phyloP scores from a whole-genome alignment of 208 protist species.

The Strigomonas culicis region DNA sequence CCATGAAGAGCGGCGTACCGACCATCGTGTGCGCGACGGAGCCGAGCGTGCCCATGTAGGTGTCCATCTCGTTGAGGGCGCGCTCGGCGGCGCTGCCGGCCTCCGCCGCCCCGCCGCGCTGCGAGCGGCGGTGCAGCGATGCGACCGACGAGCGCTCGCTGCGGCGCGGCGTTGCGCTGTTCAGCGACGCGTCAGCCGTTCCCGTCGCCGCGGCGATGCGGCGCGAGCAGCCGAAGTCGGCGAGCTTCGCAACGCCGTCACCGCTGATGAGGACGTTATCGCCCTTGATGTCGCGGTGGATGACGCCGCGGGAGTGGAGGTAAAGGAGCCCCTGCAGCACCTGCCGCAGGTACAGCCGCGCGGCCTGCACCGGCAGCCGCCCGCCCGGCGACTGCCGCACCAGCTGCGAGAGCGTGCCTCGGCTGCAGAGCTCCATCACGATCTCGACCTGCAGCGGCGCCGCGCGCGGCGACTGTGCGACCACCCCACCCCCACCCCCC shows the following conservation, averaged over 20 bases:
- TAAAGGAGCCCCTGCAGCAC: conserved; percentile 80
- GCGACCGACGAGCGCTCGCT: conserved; percentile 15
- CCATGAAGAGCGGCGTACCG: conserved; percentile 86
- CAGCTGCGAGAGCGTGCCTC: conserved; percentile 46
- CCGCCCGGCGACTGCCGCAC: conserved; percentile 43
- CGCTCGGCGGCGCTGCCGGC: background rate
- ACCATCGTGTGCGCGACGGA: conserved; percentile 72
- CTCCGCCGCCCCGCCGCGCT: background rate
- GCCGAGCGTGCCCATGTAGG: conserved; percentile 21
- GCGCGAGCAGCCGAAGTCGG: conserved; percentile 92
- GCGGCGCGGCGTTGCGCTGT: conserved; percentile 16
- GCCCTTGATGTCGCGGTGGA: conserved; percentile 86
- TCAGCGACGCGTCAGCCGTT: conserved; percentile 13
- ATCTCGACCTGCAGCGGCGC: conserved; percentile 71
- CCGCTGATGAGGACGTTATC: conserved; percentile 84
- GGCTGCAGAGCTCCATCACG: conserved; percentile 80
- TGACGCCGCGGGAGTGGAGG: conserved; percentile 72
- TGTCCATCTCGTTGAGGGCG: conserved; percentile 16
- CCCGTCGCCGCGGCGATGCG: conserved; percentile 54
- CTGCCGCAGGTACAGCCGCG: conserved; percentile 62
- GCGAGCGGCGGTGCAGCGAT: no score
- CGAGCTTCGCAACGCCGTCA: conserved; percentile 85
- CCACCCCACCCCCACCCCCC: no score
- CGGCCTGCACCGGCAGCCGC: conserved; percentile 36
- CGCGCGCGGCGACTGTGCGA: conserved; percentile 7